Conservation (phyloP, 2,329 filamentous ascomycete species). For the Fusarium mangiferae region DNA sequence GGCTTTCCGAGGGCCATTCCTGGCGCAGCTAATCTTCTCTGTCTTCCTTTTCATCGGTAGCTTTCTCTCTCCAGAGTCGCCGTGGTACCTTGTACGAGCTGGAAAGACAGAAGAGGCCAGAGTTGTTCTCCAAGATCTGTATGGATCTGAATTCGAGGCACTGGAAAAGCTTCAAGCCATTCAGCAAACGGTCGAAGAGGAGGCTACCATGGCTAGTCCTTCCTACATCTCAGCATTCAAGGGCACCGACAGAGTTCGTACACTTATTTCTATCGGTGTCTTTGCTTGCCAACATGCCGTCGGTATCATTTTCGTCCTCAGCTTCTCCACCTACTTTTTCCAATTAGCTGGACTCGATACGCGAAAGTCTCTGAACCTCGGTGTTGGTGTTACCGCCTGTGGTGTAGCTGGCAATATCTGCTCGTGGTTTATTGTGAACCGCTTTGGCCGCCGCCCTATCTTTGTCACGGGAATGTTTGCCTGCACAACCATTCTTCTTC, state of each 20-base stretch:
- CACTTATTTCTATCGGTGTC: slow-evolving; percentile 53
- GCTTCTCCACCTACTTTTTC: slow-evolving; percentile 55
- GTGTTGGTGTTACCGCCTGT: slow-evolving; percentile 54
- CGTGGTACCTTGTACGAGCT: slow-evolving; percentile 52
- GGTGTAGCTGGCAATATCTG: slow-evolving; percentile 52
- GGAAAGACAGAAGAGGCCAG: slow-evolving; percentile 47
- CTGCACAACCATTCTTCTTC: background rate
- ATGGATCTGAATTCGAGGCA: slow-evolving; percentile 47
- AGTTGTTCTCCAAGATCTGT: slow-evolving; percentile 45
- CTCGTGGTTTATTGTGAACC: slow-evolving; percentile 54
- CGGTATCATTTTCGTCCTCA: slow-evolving; percentile 57
- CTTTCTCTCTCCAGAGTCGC: slow-evolving; percentile 55
- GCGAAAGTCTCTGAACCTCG: slow-evolving; percentile 50
- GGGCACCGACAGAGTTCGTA: slow-evolving; percentile 53
- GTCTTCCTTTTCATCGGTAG: slow-evolving; percentile 46
- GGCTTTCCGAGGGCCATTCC: slow-evolving; percentile 62
- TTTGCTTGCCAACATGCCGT: slow-evolving; percentile 55
- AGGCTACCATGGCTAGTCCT: slow-evolving; percentile 42
- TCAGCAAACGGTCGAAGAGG: slow-evolving; percentile 48
- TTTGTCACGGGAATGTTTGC: slow-evolving; percentile 49
- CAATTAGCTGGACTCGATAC: slow-evolving; percentile 50
- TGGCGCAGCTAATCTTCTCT: slow-evolving; percentile 51
- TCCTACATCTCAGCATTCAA: slow-evolving; percentile 55
- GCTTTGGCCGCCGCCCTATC: slow-evolving; percentile 51
- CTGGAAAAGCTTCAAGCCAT: slow-evolving; percentile 49